Evolutionary conservation across 106 monocot species (phyloP).

Genomic region (Cymbidium sinense): DNA sequence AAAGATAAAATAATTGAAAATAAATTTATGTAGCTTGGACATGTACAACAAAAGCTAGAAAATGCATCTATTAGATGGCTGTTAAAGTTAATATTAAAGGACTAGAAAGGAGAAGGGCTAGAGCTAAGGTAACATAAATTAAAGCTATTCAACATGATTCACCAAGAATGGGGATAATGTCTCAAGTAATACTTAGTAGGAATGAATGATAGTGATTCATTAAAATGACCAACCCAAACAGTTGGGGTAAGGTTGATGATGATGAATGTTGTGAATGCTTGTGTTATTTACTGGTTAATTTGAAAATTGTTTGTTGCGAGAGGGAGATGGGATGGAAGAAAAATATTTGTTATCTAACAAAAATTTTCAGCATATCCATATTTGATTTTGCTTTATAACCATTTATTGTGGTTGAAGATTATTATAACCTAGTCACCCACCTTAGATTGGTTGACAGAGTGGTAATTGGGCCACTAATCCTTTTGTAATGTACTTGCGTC

Average conservation of each 20-base stretch:
- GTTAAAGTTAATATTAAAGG: background rate
- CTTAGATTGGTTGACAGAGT: background rate
- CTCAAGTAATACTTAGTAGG: background rate
- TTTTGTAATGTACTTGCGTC: background rate
- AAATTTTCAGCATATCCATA: background rate
- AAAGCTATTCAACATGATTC: background rate
- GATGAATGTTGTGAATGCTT: too few relatives aligned
- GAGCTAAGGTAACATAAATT: background rate
- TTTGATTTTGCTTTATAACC: background rate
- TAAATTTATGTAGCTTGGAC: background rate
- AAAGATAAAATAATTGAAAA: background rate
- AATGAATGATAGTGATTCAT: background rate
- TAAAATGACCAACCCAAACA: background rate
- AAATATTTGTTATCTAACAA: background rate
- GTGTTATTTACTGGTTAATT: too few relatives aligned
- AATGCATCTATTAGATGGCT: background rate
- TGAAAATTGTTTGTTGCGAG: background rate
- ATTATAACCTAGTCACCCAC: background rate
- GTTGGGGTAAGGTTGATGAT: too few relatives aligned
- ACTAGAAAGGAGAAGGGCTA: background rate
- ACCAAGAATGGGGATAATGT: background rate
- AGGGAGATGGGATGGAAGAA: background rate
- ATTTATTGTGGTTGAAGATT: background rate
- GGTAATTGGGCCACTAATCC: background rate
- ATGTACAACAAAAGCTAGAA: background rate